Evolutionary conservation across 2,329 filamentous ascomycete species (phyloP).

Genomic region (Tolypocladium album): DNA sequence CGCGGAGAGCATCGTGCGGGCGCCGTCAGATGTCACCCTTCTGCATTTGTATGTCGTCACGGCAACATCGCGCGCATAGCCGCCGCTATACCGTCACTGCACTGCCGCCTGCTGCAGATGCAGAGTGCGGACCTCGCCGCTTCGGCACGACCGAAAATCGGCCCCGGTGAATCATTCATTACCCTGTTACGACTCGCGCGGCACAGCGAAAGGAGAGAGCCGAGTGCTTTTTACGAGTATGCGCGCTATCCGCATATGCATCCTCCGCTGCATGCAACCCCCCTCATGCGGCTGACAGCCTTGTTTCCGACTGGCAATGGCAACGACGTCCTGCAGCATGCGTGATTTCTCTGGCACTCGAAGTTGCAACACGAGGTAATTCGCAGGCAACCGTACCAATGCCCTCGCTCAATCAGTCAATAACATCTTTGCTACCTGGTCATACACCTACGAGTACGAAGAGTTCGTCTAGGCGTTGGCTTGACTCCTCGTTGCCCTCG

Average conservation of each 20-base stretch:
- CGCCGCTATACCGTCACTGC: neutral
- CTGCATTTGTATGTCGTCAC: neutral
- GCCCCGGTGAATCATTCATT: neutral
- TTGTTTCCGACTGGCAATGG: neutral
- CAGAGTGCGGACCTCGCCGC: neutral
- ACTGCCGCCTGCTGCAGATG: neutral
- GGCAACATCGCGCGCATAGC: neutral
- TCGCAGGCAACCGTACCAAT: neutral
- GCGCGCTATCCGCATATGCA: too few relatives aligned
- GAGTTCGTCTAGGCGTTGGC: neutral
- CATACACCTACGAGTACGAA: too few relatives aligned
- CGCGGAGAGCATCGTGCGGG: neutral
- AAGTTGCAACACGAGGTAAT: neutral
- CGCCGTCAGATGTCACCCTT: neutral
- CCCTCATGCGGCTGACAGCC: neutral
- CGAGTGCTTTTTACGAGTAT: too few relatives aligned
- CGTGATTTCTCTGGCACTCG: neutral
- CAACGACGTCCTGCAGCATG: neutral
- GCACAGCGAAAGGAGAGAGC: neutral
- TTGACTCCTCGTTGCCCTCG: neutral
- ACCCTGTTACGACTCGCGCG: neutral
- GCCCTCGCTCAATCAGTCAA: neutral
- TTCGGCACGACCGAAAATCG: neutral
- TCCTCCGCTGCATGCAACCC: neutral
- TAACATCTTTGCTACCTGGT: neutral